Evolutionary conservation across 1,139 yeast species (phyloP).

Genomic region (Kazachstania sp.): DNA sequence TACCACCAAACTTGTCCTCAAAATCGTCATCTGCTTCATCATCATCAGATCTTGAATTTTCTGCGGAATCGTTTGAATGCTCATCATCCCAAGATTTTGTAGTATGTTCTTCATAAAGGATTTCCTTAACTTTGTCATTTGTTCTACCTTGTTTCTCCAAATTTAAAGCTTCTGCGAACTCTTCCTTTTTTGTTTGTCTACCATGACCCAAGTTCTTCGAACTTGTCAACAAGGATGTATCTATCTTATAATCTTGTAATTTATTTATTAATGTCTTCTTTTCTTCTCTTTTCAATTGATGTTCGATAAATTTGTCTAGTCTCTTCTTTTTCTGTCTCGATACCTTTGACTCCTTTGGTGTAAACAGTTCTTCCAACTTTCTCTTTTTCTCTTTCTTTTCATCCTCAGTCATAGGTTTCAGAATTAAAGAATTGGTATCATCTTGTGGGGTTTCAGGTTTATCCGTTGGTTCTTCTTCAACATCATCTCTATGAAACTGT

Average conservation of each 20-base stretch:
- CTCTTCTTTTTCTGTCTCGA: conserved; percentile 70
- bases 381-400: conserved; percentile 62
- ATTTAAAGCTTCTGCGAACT: conserved; percentile 64
- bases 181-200: conserved; percentile 60
- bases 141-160: conserved; percentile 69
- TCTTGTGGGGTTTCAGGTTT: conserved; percentile 25
- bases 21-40: conserved; percentile 28
- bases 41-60: conserved; percentile 15
- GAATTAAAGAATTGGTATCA: conserved; percentile 56
- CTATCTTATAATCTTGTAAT: conserved; percentile 61
- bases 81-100: conserved; percentile 57
- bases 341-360: conserved; percentile 53
- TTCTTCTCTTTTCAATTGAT: conserved; percentile 84
- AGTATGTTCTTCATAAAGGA: conserved; percentile 62
- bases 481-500: conserved; percentile 44
- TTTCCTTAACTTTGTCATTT: conserved; percentile 52
- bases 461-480: conserved; percentile 31
- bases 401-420: conserved; percentile 40
- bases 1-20: conserved; percentile 27
- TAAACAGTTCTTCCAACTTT: conserved; percentile 45
- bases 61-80: conserved; percentile 20
- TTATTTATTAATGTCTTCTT: conserved; percentile 70
- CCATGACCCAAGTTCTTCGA: conserved; percentile 76
- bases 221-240: conserved; percentile 58
- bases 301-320: conserved; percentile 71